Evolutionary conservation across 2,329 filamentous ascomycete species (phyloP).

Genomic region (Pestalotiopsis sp.): DNA sequence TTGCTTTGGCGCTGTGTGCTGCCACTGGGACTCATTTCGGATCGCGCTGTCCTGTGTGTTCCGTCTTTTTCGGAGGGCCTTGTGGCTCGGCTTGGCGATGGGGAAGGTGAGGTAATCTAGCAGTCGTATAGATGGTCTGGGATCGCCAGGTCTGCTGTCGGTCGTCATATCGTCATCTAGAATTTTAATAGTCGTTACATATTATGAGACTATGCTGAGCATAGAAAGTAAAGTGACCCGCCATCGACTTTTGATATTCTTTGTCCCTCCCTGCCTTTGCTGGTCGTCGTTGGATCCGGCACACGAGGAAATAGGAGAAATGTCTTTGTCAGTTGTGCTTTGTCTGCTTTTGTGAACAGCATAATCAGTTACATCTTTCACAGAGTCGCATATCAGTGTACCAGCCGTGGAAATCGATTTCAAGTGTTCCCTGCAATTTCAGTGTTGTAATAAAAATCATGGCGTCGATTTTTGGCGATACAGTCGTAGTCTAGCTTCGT

Average conservation of each 20-base stretch:
- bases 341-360: neutral
- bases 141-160: neutral
- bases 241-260: neutral
- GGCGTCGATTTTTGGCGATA: too few species aligned
- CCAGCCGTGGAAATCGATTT: neutral
- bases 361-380: neutral
- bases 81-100: neutral
- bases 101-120: neutral
- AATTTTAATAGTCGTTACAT: neutral
- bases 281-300: neutral
- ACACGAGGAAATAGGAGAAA: neutral
- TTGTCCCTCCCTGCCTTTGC: neutral
- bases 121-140: neutral
- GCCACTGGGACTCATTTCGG: neutral
- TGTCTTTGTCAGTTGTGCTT: neutral
- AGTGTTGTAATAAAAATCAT: too few species aligned
- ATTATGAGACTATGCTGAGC: too few species aligned
- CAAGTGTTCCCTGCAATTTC: neutral
- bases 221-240: too few species aligned
- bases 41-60: neutral
- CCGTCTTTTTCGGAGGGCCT: neutral
- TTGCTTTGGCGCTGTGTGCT: neutral
- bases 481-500: too few species aligned
- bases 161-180: neutral
- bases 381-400: too few species aligned